Base-by-base conservation (phyloP, 2,329 filamentous ascomycete genomes). In the Shiraia sp. region DNA sequence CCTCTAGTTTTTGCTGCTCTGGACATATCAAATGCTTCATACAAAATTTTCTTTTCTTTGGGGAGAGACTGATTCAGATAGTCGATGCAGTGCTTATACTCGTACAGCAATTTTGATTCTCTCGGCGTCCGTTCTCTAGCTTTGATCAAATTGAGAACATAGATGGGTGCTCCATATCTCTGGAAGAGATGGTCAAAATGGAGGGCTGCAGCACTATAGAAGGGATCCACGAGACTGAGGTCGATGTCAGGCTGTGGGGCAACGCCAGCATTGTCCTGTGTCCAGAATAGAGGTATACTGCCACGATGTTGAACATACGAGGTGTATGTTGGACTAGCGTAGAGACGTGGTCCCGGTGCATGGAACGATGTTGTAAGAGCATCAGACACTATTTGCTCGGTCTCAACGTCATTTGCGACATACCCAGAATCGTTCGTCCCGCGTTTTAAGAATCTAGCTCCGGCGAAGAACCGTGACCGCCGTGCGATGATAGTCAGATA, bases 1-100 rank as follows among this genome's bases (percentile, higher is more conserved):
- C 93, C 91, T 25, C 88, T 85, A 14, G 76, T 85, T 71, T 99
- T 99, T 13, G 92, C 90, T 4, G 93, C 92, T 44, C 93, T 81
- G 48, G 91, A 96, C 93, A 99, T 99, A 65, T 99, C 93, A 83
- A 93, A 99, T 3, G 92, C 90, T 58, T 93, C 90, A 68, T 99
- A 92, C 8, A 92, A 82, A 36, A 99, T 95, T 64, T 89, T 90
- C 62, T 91, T 89, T 41, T 85, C 85, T 2, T 78, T 72, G 0
- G 93, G 92, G 2, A 99, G 75, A 44, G 95, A 96, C 63, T 97
- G 92, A 54, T 97, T 99, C 33, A 99, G 82, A 58, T 99, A 99
- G 29, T 85, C 81, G 49, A 97, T 86, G 4, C 90, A 90, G 53
- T 87, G 82, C 3, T 90, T 90, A 64, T 90, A 97, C 66, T 96